Conservation (phyloP, 2,329 filamentous ascomycete species). For the Chaetomium olivaceum region DNA sequence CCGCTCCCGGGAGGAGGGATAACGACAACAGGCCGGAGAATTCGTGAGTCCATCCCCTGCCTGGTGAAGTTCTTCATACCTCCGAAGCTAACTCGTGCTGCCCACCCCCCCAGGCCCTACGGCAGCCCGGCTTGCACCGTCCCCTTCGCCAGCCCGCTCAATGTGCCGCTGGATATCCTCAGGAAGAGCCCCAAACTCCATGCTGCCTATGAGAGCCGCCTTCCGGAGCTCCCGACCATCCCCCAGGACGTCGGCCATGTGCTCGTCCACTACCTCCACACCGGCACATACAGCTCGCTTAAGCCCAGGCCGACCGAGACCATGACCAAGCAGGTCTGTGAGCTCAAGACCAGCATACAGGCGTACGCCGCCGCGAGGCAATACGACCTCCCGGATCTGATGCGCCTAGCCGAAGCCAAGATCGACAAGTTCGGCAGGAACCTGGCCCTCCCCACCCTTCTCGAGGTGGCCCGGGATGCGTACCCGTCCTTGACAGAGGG, state of each 20-base stretch:
- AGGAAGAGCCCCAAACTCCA: constrained; percentile 33
- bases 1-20: constrained; percentile 23
- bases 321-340: constrained; percentile 29
- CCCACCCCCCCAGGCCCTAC: constrained; percentile 27
- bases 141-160: constrained; percentile 33
- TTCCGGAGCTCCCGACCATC: constrained; percentile 30
- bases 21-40: constrained; percentile 30
- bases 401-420: constrained; percentile 31
- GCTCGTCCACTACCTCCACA: constrained; percentile 34
- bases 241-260: constrained; percentile 33
- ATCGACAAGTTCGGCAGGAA: constrained; percentile 32
- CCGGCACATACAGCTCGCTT: constrained; percentile 33
- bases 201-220: constrained; percentile 30
- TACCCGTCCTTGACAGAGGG: constrained; percentile 32
- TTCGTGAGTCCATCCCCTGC: constrained; percentile 24
- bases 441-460: constrained; percentile 30
- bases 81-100: constrained; percentile 16
- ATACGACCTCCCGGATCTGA: constrained; percentile 33
- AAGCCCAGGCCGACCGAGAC: constrained; percentile 28
- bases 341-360: constrained; percentile 34
- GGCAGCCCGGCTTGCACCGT: constrained; percentile 32
- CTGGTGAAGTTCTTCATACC: background rate
- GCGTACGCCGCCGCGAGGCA: constrained; percentile 31
- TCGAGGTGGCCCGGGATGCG: constrained; percentile 33
- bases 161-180: constrained; percentile 32